Evolutionary conservation across 805 yeast species (phyloP).

Genomic region (Hanseniaspora taiwanica): DNA sequence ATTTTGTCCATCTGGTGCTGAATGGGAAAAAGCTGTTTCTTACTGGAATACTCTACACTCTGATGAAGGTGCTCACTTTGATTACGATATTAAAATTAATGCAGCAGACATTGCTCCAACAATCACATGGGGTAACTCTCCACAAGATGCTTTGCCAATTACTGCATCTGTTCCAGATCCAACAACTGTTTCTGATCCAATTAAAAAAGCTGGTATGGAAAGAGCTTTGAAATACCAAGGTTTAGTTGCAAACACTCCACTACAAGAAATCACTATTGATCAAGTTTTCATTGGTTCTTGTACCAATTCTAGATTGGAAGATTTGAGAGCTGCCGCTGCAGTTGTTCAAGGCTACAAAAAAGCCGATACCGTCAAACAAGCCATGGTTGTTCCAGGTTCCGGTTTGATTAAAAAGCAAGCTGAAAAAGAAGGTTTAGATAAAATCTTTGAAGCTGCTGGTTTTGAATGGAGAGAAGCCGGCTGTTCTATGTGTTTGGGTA

Average conservation of each 20-base stretch:
- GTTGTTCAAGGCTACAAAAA: conserved; percentile 83
- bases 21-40: conserved; percentile 86
- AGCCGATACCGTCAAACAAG: conserved; percentile 69
- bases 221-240: conserved; percentile 93
- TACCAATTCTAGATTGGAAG: conserved; percentile 96
- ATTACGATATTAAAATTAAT: conserved; percentile 64
- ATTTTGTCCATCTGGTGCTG: conserved; percentile 82
- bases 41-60: conserved; percentile 86
- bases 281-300: conserved; percentile 97
- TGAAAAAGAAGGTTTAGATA: conserved; percentile 87
- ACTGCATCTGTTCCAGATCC: conserved; percentile 90
- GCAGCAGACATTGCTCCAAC: conserved; percentile 88
- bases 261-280: conserved; percentile 65
- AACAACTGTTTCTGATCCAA: conserved; percentile 52
- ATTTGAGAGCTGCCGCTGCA: conserved; percentile 86
- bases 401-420: conserved; percentile 91
- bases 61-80: conserved; percentile 85
- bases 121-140: conserved; percentile 98
- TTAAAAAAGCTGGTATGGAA: conserved; percentile 70
- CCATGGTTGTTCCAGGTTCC: conserved; percentile 93
- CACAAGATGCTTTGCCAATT: conserved; percentile 95
- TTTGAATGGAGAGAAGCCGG: conserved; percentile 99
- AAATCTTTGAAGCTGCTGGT: conserved; percentile 82
- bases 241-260: conserved; percentile 65
- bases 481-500: conserved; percentile 98